Percentiles rank a stretch among this genome's conserved stretches.
Evolutionary conservation across 148 eudicot species (phyloP).

Genomic region (Vaccinium macrocarpon): DNA sequence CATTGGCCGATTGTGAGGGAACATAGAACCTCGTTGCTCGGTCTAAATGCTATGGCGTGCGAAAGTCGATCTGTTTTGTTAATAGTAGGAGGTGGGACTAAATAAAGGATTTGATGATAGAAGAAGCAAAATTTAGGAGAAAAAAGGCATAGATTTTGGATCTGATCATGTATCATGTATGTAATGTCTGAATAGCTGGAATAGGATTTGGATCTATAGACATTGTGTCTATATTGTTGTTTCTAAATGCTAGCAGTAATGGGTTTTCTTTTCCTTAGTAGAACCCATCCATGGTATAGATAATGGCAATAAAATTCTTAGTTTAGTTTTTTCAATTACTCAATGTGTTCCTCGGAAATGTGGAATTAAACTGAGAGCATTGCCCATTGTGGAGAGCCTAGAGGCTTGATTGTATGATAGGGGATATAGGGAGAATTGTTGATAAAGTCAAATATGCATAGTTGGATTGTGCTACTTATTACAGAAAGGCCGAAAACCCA

Average conservation of each 20-base stretch:
- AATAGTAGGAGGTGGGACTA: background rate
- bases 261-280: background rate
- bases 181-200: background rate
- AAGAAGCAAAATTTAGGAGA: background rate
- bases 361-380: background rate
- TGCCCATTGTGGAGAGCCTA: background rate
- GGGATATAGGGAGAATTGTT: background rate
- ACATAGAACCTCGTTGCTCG: background rate
- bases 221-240: background rate
- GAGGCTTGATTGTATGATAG: background rate
- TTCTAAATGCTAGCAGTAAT: background rate
- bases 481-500: background rate
- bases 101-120: background rate
- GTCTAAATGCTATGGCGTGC: background rate
- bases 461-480: background rate
- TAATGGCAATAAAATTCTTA: too few species aligned
- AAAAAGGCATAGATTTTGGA: background rate
- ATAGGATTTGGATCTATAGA: background rate
- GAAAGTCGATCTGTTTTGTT: background rate
- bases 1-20: background rate
- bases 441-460: background rate
- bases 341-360: background rate
- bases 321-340: too few species aligned
- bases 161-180: background rate
- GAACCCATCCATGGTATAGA: too few species aligned